These are phyloP conservation scores for Tinospora cordifolia DNA, from an alignment of 164 flowering plant species.

Conservation along the genomic window DNA sequence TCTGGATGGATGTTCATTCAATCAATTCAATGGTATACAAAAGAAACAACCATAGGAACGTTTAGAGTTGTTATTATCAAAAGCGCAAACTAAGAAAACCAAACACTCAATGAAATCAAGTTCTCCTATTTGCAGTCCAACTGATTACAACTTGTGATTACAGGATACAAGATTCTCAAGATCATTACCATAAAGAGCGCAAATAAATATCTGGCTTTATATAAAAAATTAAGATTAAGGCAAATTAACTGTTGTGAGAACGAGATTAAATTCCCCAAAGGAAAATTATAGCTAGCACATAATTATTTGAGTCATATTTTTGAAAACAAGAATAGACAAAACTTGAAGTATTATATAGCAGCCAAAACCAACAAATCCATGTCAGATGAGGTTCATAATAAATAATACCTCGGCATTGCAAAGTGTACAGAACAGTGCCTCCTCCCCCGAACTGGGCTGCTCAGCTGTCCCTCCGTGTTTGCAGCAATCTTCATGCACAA, in stretches of 20 bases:
- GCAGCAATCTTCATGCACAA: conserved; percentile 79
- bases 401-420: conserved; percentile 88
- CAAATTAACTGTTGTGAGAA: not conserved
- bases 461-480: conserved; percentile 39
- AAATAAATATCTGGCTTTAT: not conserved
- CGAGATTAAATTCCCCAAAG: not conserved
- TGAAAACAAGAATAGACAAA: too few relatives aligned
- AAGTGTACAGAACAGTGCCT: conserved; percentile 89
- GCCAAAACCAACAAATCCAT: not conserved
- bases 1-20: not conserved
- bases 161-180: not conserved
- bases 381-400: not conserved
- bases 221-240: not conserved
- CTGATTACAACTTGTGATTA: not conserved
- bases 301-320: not conserved
- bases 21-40: not conserved
- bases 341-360: not conserved
- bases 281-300: not conserved
- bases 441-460: conserved; percentile 47
- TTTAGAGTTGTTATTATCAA: not conserved
- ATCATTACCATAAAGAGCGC: not conserved
- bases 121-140: not conserved
- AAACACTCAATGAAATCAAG: not conserved
- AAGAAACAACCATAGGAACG: not conserved
- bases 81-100: not conserved